Percentiles rank a stretch among this genome's conserved stretches.
phyloP scores from a whole-genome alignment of 2,329 filamentous ascomycete species.

The Didymella segeticola region DNA sequence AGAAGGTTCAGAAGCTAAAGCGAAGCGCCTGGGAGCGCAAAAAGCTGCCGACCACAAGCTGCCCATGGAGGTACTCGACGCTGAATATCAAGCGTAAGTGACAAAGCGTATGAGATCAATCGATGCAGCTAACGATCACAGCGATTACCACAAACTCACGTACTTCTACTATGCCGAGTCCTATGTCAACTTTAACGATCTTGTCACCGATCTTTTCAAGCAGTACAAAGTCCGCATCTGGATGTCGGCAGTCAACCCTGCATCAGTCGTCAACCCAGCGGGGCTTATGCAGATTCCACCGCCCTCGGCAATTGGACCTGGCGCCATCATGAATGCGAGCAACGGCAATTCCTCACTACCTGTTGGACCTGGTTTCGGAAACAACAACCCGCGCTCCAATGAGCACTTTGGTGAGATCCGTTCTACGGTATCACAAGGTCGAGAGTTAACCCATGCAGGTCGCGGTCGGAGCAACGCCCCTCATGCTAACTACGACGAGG shows the following conservation, averaged over 20 bases:
- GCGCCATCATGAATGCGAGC: slow-evolving; percentile 41
- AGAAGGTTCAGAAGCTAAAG: slow-evolving; percentile 96
- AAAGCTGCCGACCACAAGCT: slow-evolving; percentile 94
- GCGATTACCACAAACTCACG: slow-evolving; percentile 98
- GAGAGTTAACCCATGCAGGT: slow-evolving; percentile 24
- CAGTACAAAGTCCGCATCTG: slow-evolving; percentile 99
- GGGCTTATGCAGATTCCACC: slow-evolving; percentile 43
- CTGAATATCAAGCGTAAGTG: slow-evolving; percentile 96
- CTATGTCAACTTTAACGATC: slow-evolving; percentile 98
- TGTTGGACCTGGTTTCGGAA: slow-evolving; percentile 45
- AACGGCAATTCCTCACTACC: slow-evolving; percentile 28
- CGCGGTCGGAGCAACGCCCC: slow-evolving; percentile 25
- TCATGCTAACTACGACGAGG: slow-evolving; percentile 35
- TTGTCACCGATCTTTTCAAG: slow-evolving; percentile 97
- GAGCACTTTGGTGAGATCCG: slow-evolving; percentile 38
- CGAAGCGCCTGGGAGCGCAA: slow-evolving; percentile 94
- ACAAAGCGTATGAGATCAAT: not conserved
- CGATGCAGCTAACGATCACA: slow-evolving; percentile 48
- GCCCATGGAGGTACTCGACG: slow-evolving; percentile 98
- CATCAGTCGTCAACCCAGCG: slow-evolving; percentile 70
- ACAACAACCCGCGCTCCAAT: slow-evolving; percentile 30
- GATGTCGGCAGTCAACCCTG: slow-evolving; percentile 99
- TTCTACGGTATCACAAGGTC: not conserved
- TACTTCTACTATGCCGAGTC: slow-evolving; percentile 99
- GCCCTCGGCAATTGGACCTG: slow-evolving; percentile 48